phyloP scores from a whole-genome alignment of 2,329 filamentous ascomycete genomes.

The Cladorrhinum sp. region DNA sequence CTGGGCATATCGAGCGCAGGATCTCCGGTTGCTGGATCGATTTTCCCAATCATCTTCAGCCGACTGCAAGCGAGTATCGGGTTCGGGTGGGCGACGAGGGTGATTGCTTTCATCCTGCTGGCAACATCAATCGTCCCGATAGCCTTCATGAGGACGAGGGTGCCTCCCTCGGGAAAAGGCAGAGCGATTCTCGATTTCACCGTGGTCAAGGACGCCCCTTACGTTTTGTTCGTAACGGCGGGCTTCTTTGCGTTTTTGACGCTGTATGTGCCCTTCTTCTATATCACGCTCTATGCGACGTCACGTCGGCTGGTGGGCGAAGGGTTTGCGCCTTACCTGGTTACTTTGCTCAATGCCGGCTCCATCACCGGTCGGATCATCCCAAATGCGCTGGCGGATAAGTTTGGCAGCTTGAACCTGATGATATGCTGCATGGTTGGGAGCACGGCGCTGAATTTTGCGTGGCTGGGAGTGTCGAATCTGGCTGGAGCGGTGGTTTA shows the following conservation, averaged over 20 bases:
- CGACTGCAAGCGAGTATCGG: slow-evolving; percentile 31
- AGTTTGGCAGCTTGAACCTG: slow-evolving; percentile 40
- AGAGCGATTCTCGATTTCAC: slow-evolving; percentile 36
- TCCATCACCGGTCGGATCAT: slow-evolving; percentile 45
- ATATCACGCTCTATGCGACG: slow-evolving; percentile 42
- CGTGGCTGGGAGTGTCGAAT: slow-evolving; percentile 38
- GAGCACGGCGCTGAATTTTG: slow-evolving; percentile 38
- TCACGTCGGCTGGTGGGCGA: slow-evolving; percentile 37
- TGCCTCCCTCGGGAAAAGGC: slow-evolving; percentile 30
- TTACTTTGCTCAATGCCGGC: slow-evolving; percentile 43
- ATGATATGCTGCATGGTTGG: slow-evolving; percentile 33
- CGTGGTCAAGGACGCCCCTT: slow-evolving; percentile 40
- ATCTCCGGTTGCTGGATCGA: slow-evolving; percentile 40
- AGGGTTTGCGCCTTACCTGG: slow-evolving; percentile 40
- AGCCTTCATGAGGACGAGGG: slow-evolving; percentile 38
- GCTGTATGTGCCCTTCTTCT: slow-evolving; percentile 49
- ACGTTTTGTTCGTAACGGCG: slow-evolving; percentile 36
- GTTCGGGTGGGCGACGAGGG: slow-evolving; percentile 42
- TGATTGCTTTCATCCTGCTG: slow-evolving; percentile 50
- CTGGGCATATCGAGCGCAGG: slow-evolving; percentile 40
- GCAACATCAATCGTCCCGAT: slow-evolving; percentile 38
- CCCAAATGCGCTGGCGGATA: slow-evolving; percentile 44
- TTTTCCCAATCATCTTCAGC: slow-evolving; percentile 46
- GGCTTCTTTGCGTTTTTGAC: slow-evolving; percentile 42
- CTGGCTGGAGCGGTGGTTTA: slow-evolving; percentile 40